Evolutionary conservation across 208 protist genomes (phyloP).

Genomic region (Trypanosoma mega): DNA sequence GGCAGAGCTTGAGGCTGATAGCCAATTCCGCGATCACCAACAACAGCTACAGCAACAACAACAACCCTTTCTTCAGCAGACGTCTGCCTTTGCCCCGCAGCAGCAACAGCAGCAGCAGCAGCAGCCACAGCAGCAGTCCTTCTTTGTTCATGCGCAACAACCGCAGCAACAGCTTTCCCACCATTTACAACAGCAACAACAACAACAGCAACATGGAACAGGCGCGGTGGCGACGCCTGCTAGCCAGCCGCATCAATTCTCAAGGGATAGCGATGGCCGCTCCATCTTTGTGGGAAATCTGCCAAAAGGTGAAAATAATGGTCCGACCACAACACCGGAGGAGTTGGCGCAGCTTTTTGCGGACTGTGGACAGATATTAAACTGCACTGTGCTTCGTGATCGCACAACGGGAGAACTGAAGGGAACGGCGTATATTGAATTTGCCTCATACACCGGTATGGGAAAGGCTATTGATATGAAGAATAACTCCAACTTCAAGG

Average conservation of each 20-base stretch:
- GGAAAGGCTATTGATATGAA: slow-evolving; percentile 82
- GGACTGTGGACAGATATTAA: slow-evolving; percentile 77
- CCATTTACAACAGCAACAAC: slow-evolving; percentile 10
- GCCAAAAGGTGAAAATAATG: slow-evolving; percentile 63
- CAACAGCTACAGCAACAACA: slow-evolving; percentile 25
- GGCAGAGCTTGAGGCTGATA: slow-evolving; percentile 67
- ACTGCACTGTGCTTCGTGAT: slow-evolving; percentile 82
- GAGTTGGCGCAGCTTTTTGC: slow-evolving; percentile 81
- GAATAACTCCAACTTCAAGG: slow-evolving; percentile 86
- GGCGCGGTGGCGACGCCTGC: slow-evolving; percentile 6
- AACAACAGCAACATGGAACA: slow-evolving; percentile 18
- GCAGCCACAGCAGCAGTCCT: slow-evolving; percentile 8
- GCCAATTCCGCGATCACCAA: slow-evolving; percentile 47
- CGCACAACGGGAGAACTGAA: slow-evolving; percentile 75
- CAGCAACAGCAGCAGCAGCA: slow-evolving; percentile 18
- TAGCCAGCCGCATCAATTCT: slow-evolving; percentile 59
- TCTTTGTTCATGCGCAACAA: neutral
- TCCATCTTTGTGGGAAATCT: slow-evolving; percentile 86
- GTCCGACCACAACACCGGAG: slow-evolving; percentile 66
- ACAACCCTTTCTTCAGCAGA: slow-evolving; percentile 12
- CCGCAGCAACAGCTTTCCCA: slow-evolving; percentile 4
- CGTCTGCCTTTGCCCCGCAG: slow-evolving; percentile 12
- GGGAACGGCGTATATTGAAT: slow-evolving; percentile 88
- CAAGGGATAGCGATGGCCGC: slow-evolving; percentile 80
- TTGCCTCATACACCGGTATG: slow-evolving; percentile 73